These are phyloP conservation scores for Prunus yedoensis DNA, from an alignment of 331 rosid genomes.

Conservation along the genomic window DNA sequence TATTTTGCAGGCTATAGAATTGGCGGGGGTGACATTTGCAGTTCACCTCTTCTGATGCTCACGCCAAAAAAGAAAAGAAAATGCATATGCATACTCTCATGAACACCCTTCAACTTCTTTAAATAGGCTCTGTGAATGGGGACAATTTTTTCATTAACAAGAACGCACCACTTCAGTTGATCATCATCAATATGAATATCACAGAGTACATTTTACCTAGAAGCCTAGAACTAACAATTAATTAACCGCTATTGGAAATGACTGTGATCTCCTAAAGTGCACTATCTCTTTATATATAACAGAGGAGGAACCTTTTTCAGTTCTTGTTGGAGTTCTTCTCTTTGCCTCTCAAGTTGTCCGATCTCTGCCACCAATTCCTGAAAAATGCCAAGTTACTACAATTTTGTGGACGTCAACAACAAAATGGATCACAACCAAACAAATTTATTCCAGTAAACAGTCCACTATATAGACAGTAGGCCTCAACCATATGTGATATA, in stretches of 20 bases:
- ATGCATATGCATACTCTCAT: not conserved
- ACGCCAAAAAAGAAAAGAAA: no score
- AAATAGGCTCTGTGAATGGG: no score
- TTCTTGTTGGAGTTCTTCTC: constrained; percentile 67
- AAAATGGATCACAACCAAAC: constrained; percentile 13
- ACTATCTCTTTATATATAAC: not conserved
- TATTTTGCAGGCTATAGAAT: constrained; percentile 10
- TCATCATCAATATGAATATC: not conserved
- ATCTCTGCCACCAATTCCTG: constrained; percentile 77
- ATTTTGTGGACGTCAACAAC: constrained; percentile 10
- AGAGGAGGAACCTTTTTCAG: constrained; percentile 56
- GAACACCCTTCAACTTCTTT: not conserved
- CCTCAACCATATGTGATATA: not conserved
- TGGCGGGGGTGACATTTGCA: constrained; percentile 5
- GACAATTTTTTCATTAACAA: no score
- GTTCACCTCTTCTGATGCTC: not conserved
- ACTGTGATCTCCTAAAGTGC: not conserved
- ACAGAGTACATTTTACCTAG: not conserved
- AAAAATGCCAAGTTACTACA: constrained; percentile 30
- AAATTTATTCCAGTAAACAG: not conserved
- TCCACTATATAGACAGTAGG: not conserved
- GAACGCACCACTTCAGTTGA: no score
- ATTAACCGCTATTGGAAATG: not conserved
- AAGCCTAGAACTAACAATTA: not conserved
- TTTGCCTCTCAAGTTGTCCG: constrained; percentile 68